Percentiles rank a stretch among this genome's conserved stretches.
Evolutionary conservation across 768 basidiomycete genomes (phyloP).

Genomic region (Leucocoprinus leucothites): DNA sequence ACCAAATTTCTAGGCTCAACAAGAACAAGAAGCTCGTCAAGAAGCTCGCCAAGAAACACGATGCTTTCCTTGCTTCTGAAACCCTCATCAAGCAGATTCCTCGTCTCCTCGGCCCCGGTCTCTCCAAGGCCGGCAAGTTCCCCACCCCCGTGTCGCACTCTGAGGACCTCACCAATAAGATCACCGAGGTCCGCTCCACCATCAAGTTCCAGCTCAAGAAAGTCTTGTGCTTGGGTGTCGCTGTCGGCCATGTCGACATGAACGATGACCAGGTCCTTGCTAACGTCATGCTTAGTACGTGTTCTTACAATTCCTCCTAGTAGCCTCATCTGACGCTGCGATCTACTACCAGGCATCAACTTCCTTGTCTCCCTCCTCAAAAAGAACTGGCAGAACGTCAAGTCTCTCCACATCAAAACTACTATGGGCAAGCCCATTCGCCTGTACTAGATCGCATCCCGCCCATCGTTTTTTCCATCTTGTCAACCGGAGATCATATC

Average conservation of each 20-base stretch:
- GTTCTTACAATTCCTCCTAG: not conserved
- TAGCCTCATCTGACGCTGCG: constrained; percentile 8
- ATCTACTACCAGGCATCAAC: constrained; percentile 77
- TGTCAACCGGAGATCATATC: constrained; percentile 9
- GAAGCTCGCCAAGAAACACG: constrained; percentile 99
- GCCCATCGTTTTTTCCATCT: not conserved
- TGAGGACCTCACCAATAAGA: constrained; percentile 88
- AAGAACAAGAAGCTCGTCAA: constrained; percentile 99
- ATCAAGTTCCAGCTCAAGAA: constrained; percentile 99
- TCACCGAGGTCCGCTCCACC: constrained; percentile 94
- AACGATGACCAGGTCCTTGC: constrained; percentile 93
- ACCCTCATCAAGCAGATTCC: constrained; percentile 99
- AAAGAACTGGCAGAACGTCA: constrained; percentile 99
- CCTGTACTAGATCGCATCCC: constrained; percentile 61
- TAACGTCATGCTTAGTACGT: constrained; percentile 95
- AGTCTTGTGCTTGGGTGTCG: constrained; percentile 98
- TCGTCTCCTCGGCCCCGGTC: constrained; percentile 98
- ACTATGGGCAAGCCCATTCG: constrained; percentile 99
- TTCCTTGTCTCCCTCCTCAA: constrained; percentile 98
- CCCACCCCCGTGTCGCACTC: constrained; percentile 92
- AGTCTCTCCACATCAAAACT: constrained; percentile 96
- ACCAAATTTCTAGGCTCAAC: constrained; percentile 65
- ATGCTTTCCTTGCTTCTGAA: constrained; percentile 97
- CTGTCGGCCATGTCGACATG: constrained; percentile 98
- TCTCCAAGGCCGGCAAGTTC: constrained; percentile 99